phyloP scores from a whole-genome alignment of 2,329 filamentous ascomycete genomes.

The Aaosphaeria arxii region DNA sequence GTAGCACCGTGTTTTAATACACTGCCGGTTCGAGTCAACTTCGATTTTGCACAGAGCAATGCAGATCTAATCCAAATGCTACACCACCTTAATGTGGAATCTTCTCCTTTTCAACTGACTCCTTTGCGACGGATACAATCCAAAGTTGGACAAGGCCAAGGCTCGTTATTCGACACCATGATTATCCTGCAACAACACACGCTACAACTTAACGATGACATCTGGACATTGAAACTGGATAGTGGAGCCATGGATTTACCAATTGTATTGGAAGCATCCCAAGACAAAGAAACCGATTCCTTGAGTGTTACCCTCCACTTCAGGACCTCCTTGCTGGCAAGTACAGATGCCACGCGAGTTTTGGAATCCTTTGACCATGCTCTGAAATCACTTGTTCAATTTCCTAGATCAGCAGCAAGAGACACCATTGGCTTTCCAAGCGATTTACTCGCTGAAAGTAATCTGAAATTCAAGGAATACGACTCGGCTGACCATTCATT shows the following conservation, averaged over 20 bases:
- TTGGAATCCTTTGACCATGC: conserved; percentile 25
- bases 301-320: conserved; percentile 64
- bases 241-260: conserved; percentile 69
- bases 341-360: conserved; percentile 24
- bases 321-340: conserved; percentile 21
- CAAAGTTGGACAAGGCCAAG: conserved; percentile 43
- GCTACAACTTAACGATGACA: conserved; percentile 40
- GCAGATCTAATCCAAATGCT: conserved; percentile 58
- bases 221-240: conserved; percentile 53
- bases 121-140: conserved; percentile 70
- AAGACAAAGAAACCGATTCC: conserved; percentile 50
- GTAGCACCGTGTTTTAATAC: conserved; percentile 95
- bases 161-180: conserved; percentile 73
- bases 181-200: conserved; percentile 71
- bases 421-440: conserved; percentile 21
- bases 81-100: conserved; percentile 60
- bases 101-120: conserved; percentile 70
- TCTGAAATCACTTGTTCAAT: conserved; percentile 20
- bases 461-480: conserved; percentile 13
- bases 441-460: conserved; percentile 20
- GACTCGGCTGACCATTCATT: conserved; percentile 9
- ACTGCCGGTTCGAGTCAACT: conserved; percentile 64
- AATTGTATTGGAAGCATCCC: conserved; percentile 72
- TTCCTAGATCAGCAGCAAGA: conserved; percentile 15
- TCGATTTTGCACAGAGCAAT: conserved; percentile 51